A percentile compares a stretch with the other conserved stretches of the same genome.
Conservation (phyloP, 2,329 filamentous ascomycete species). For the Zopfia rhizophila region DNA sequence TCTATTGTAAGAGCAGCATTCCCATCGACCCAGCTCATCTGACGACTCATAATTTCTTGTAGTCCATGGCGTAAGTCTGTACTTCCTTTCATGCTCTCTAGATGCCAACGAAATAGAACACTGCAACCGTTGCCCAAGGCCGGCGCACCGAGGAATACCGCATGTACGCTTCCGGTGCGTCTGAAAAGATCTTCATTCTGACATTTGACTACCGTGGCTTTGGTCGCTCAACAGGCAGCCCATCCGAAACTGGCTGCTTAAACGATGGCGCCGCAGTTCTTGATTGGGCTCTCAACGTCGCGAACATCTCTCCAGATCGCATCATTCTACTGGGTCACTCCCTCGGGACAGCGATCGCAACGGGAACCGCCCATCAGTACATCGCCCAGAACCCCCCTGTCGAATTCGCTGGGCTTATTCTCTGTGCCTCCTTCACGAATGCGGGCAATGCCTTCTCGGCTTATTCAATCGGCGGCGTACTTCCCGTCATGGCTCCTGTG, state of each 20-base stretch:
- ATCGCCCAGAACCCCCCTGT: slow-evolving; percentile 66
- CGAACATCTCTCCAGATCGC: slow-evolving; percentile 72
- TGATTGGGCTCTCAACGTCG: slow-evolving; percentile 76
- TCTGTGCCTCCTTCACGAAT: slow-evolving; percentile 83
- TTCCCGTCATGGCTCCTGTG: slow-evolving; percentile 82
- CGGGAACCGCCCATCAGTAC: slow-evolving; percentile 78
- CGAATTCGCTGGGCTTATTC: slow-evolving; percentile 82
- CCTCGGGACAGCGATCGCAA: slow-evolving; percentile 85
- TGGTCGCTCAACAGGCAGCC: slow-evolving; percentile 80
- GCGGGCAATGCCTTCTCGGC: slow-evolving; percentile 77
- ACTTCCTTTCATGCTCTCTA: slow-evolving; percentile 6
- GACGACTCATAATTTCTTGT: slow-evolving; percentile 1
- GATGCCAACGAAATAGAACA: slow-evolving; percentile 65
- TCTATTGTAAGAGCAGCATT: slow-evolving; percentile 59
- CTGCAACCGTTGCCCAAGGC: slow-evolving; percentile 80
- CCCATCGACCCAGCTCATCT: slow-evolving; percentile 1
- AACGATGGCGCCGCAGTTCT: slow-evolving; percentile 79
- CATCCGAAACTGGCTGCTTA: slow-evolving; percentile 82
- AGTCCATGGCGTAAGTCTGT: slow-evolving; percentile 69
- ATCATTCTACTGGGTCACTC: slow-evolving; percentile 89
- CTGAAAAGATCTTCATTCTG: slow-evolving; percentile 70
- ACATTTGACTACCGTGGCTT: slow-evolving; percentile 95
- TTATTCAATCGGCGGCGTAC: slow-evolving; percentile 79
- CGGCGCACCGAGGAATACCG: slow-evolving; percentile 82
- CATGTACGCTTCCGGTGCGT: slow-evolving; percentile 72